Base-by-base conservation (phyloP, 495 filamentous ascomycete species). In the Trichoderma parareesei region DNA sequence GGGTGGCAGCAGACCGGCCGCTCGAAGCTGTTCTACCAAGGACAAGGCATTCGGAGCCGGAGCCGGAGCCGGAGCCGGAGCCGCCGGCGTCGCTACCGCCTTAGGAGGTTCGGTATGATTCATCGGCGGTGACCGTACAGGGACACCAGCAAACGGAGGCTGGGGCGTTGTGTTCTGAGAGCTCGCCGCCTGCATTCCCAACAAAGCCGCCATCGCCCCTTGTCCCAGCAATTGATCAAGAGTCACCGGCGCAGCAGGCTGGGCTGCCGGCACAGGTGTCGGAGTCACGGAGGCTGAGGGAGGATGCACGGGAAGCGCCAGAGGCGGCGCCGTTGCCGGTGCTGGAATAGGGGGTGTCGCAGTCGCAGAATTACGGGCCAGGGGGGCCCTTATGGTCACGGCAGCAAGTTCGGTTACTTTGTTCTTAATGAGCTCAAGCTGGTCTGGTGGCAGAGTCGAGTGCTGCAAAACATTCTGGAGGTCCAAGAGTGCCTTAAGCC, bases 401-500 rank as follows among this genome's bases (percentile, higher is more conserved):
- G 82, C 61, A 63, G 61, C 81, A 69, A 96, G 82, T 68, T 85
- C 83, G 69, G 86, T 82, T 69, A 97, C 84, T 80, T 91, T 88
- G 69, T 91, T 85, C 73, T 87, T 86, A 69, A 96, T 86, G 71
- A 87, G 80, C 73, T 85, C 86, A 68, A 97, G 81, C 77, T 95
- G 87, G 68, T 92, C 86, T 71, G 85, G 87, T 59, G 89, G 85
- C 70, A 96, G 83, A 69, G 91, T 84, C 71, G 90, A 90, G 67
- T 80, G 86, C 71, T 89, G 83, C 75, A 98, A 77, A 70, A 96
- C 86, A 59, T 74, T 83, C 77, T 97, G 88, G 67, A 98, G 83
- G 74, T 93, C 91, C 74, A 95, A 76, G 68, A 98, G 82, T 20
- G 93, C 91, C 74, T 93, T 89, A 71, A 98, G 76, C 70, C 87